Base-by-base conservation (phyloP, 2,329 filamentous ascomycete genomes). In the Colletotrichum endophyticum region DNA sequence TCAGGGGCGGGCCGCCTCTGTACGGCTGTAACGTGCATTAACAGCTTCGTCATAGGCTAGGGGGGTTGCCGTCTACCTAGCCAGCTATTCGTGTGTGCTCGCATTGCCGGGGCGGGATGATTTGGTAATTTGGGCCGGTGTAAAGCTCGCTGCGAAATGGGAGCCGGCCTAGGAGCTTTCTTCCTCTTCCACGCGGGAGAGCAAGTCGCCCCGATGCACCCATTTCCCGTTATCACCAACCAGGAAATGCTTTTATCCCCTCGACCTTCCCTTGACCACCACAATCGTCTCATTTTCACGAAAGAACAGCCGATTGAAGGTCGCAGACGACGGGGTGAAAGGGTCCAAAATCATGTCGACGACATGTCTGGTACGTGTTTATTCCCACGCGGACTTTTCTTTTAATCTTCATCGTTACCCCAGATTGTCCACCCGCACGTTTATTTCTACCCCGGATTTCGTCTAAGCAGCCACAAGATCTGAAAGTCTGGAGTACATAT, bases 321-420 rank as follows among this genome's bases (percentile, higher is more conserved):
- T n/a, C 36, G 39, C 63, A 16, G 34, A 53, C 16, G 11, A 30
- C 25, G 36, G 32, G 57, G 22, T 22, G 22, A 27, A 63, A 64
- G 39, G 34, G 56, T 49, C 62, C 22, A 59, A 67, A 75, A 68
- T 49, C 73, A 75, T 75, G 73, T 73, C 63, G 57, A 73, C 70
- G 63, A 68, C 73, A 75, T 68, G 69, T 68, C 63, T 73, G 70
- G 63, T 75, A 57, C 39, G 69, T 66, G 6, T 66, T 25, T 8
- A 30, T 61, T 61, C 57, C 32, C 57, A 53, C 44, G 44, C 44
- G 44, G 44, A 13, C 39, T 64, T 64, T 12, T 72, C 19, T 66
- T 22, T 30, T 27, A 16, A 13, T 25, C 32, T 53, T 53, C 36
- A 22, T 25, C n/a, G 39, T 53, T 75, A 63, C 73, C 73, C 73